These are phyloP conservation scores for Fraxinus baroniana DNA, from an alignment of 305 asterid species.

Conservation along the genomic window DNA sequence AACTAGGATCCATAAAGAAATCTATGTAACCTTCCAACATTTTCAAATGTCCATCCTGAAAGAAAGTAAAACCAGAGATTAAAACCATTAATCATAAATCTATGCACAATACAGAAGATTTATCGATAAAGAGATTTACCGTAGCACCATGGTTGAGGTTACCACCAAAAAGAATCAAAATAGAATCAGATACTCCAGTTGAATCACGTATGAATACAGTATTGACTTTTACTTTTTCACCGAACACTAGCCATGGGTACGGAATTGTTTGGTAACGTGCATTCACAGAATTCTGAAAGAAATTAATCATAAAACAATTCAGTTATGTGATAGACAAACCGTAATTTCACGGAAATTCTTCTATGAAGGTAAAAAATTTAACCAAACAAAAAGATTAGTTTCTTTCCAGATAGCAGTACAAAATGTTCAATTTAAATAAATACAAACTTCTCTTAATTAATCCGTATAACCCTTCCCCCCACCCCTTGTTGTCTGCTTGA, in stretches of 20 bases:
- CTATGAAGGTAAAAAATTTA: not conserved
- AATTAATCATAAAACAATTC: slow-evolving; percentile 24
- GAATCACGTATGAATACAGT: slow-evolving; percentile 96
- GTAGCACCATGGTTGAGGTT: slow-evolving; percentile 50
- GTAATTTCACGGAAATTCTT: slow-evolving; percentile 9
- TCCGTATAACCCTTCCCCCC: not conserved
- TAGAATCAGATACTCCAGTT: slow-evolving; percentile 97
- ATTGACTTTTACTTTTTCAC: slow-evolving; percentile 97
- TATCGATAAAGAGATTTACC: slow-evolving; percentile 48
- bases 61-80: slow-evolving; percentile 24
- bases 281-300: slow-evolving; percentile 89
- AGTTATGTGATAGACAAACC: slow-evolving; percentile 17
- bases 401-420: not conserved
- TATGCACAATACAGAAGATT: slow-evolving; percentile 11
- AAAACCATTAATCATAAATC: not conserved
- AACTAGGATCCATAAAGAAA: slow-evolving; percentile 84
- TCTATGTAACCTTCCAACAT: slow-evolving; percentile 91
- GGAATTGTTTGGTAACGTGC: slow-evolving; percentile 94
- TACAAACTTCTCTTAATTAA: not conserved
- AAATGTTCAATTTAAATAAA: not conserved
- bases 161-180: slow-evolving; percentile 95
- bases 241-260: slow-evolving; percentile 96
- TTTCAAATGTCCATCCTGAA: slow-evolving; percentile 80
- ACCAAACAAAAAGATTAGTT: slow-evolving; percentile 9
- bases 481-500: not conserved